Base-by-base conservation (phyloP, 1,284 basidiomycete species). In the Amylostereum chailletii region DNA sequence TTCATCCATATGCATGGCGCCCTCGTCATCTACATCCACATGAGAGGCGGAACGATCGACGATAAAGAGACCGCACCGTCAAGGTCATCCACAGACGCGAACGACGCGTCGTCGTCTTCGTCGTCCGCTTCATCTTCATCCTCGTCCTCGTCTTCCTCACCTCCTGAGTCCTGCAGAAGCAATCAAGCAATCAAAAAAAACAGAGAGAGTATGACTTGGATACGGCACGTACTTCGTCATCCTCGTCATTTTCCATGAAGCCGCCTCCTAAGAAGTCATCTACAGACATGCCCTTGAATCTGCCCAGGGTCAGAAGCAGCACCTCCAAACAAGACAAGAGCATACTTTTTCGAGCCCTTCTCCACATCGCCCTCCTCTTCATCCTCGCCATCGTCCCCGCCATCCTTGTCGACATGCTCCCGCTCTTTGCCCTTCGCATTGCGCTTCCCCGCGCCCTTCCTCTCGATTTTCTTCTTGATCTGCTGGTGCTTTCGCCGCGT, bases 231-330 rank as follows among this genome's bases (percentile, higher is more conserved):
- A 67, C 63, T 51, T 67, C 69, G 32, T 75, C 73, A 4, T 73
- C 76, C n/a, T 76, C 77, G 32, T 69, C 79, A 31, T 68, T 74
- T 30, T 79, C 78, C 77, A 91, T 79, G 60, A 91, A 92, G 11
- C 75, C 77, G 11, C 82, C 88, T 1, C 76, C 82, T 41, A 94
- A 75, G 55, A 94, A 77, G 61, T 90, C 87, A 62, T 93, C 90
- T 2, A 93, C 88, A 0, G 83, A 81, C 79, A 79, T 82, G 45
- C 70, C 69, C 62, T 79, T 77, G 57, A 71, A 70, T 42, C 74
- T 76, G 51, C 26, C 45, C 47, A 47, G 54, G 19, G 49, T 34
- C 11, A 32, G n/a, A 54, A 30, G n/a, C 31, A 32, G 9, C 2
- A 34, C 32, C 4, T 34, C 48, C 34, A 48, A 34, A 46, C 42